Evolutionary conservation across 108 stramenopile genomes (phyloP).

Genomic region (Nannochloropsis salina): DNA sequence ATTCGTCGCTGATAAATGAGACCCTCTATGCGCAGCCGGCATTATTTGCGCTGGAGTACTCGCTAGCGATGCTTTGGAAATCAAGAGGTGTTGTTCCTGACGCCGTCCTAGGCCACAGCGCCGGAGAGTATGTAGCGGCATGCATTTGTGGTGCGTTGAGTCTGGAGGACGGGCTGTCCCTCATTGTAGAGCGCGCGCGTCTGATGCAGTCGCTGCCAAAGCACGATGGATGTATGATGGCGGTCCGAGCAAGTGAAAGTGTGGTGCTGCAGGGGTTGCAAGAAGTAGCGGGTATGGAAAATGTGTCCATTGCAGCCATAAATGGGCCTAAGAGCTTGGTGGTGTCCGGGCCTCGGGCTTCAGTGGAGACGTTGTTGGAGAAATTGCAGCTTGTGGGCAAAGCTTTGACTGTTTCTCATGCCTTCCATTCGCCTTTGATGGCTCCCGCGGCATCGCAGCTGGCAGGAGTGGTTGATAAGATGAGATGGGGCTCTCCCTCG

Average conservation of each 20-base stretch:
- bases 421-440: constrained; percentile 52
- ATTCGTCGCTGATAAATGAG: constrained; percentile 41
- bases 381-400: constrained; percentile 10
- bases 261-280: constrained; percentile 19
- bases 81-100: constrained; percentile 29
- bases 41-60: constrained; percentile 49
- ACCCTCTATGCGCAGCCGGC: constrained; percentile 51
- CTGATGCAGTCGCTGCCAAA: constrained; percentile 23
- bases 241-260: constrained; percentile 19
- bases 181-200: constrained; percentile 24
- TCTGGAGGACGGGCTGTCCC: constrained; percentile 29
- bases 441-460: constrained; percentile 39
- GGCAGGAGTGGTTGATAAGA: constrained; percentile 29
- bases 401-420: constrained; percentile 32
- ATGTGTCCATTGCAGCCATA: constrained; percentile 28
- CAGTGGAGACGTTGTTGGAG: background rate
- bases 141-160: constrained; percentile 39
- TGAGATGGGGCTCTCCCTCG: constrained; percentile 25
- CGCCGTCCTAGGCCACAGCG: constrained; percentile 48
- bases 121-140: constrained; percentile 53
- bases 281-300: background rate
- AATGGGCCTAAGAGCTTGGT: constrained; percentile 22
- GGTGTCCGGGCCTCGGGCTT: constrained; percentile 24
- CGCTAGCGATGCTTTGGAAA: constrained; percentile 29
- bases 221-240: constrained; percentile 25